Evolutionary conservation across 176 grass and related monocot genomes (phyloP), one percentile per base, ranked within the genome.

Genomic region (Sorghum bicolor): DNA sequence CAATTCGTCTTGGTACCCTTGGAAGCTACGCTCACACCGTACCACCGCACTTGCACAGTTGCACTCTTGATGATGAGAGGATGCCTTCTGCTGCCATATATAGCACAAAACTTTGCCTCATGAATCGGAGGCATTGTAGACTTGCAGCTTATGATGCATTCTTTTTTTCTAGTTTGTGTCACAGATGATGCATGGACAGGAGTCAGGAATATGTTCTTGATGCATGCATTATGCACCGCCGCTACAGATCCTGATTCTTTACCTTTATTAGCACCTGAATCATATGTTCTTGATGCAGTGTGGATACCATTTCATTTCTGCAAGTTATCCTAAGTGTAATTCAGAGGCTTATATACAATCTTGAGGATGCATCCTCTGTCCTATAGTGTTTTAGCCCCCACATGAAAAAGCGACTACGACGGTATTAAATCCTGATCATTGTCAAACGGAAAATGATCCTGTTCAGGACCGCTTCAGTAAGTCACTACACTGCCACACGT

Each of bases 1-100:
- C 80, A 11, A 71, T 22, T 32, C 47, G 24, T 43, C 53, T 17
- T 25, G 57, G 3, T 14, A 75, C 64, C 57, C 84, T 87, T 87
- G 44, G 13, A 81, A 66, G 77, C 60, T 74, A 75, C 77, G 45
- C 60, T 14, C 55, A 11, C 58, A 25, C n/a, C 22, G 8, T 3
- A 25, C 11, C 64, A 41, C 17, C 72, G 22, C 72, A 84, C 77
- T 66, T 47, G 62, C 28, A 9, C 72, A 84, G 62, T 66, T 47
- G 62, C 28, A 9, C 16, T 29, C 39, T 13, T 19, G 28, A 8
- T 45, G 75, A 71, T 50, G 40, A 14, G 40, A 14, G n/a, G 58
- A 62, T 83, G 40, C 44, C 31, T 34, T 58, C 74, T 78, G 24
- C 28, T 20, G n/a, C n/a, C n/a, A n/a, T n/a, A n/a, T n/a, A 34